A percentile compares a stretch with the other conserved stretches of the same genome.
Evolutionary conservation across 1,284 basidiomycete genomes (phyloP).

Genomic region (Polyporus tsugae): DNA sequence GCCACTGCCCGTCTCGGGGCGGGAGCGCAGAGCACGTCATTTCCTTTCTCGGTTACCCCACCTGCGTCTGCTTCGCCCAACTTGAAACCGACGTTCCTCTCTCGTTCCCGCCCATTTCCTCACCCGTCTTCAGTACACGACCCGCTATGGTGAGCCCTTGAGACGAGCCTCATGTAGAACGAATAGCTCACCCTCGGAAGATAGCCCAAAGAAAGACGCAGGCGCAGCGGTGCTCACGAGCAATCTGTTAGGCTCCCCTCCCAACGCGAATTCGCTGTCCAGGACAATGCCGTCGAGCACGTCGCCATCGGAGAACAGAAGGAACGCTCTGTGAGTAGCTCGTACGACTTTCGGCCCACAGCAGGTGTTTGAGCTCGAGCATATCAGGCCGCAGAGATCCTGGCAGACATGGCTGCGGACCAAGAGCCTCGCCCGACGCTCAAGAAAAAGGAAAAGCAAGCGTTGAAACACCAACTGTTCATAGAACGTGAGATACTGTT

Average conservation of each 20-base stretch:
- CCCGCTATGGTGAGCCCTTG: constrained; percentile 22
- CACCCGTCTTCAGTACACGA: background rate
- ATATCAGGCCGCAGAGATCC: constrained; percentile 55
- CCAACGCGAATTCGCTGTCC: constrained; percentile 58
- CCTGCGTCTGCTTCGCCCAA: background rate
- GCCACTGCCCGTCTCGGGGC: background rate
- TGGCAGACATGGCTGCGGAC: constrained; percentile 43
- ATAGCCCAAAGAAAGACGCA: constrained; percentile 68
- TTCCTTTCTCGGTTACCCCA: constrained; percentile 10
- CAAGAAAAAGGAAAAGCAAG: constrained; percentile 77
- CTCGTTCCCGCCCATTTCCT: background rate
- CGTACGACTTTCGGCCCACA: background rate
- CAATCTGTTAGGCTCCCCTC: constrained; percentile 55
- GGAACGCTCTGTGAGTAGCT: constrained; percentile 34
- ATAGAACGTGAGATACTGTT: constrained; percentile 59
- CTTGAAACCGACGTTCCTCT: background rate
- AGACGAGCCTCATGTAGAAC: background rate
- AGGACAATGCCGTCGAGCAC: constrained; percentile 57
- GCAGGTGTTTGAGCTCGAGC: background rate
- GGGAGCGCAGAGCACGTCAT: constrained; percentile 23
- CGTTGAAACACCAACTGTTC: constrained; percentile 72
- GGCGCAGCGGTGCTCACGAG: constrained; percentile 55
- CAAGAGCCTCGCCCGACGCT: constrained; percentile 40
- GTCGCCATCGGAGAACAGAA: constrained; percentile 52
- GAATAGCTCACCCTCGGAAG: constrained; percentile 21